Evolutionary conservation across 441 rosid species (phyloP), one percentile per base, ranked within the genome.

Genomic region (Metrosideros polymorpha): DNA sequence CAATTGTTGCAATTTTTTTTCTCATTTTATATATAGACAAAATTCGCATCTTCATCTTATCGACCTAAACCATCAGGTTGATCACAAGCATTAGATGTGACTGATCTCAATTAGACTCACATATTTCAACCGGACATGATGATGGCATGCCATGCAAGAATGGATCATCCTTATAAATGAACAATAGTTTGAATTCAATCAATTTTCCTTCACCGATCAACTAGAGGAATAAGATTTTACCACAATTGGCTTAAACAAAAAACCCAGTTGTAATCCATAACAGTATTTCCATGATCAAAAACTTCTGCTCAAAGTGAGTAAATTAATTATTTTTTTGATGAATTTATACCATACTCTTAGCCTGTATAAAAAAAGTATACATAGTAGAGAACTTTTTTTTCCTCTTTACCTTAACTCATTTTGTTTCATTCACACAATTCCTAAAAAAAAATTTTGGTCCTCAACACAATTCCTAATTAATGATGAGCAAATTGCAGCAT

Each of bases 401-500:
- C 12, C 7, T 6, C n/a, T 66, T 35, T 9, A 35, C n/a, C 15
- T 22, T 35, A 35, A 35, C 79, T 71, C 79, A 22, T 71, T 22
- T 71, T 71, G 47, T 35, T 71, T 71, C n/a, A 19, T 19, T 42
- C n/a, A 52, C 24, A 52, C 54, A 52, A 15, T 18, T 18, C 54
- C n/a, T n/a, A n/a, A n/a, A n/a, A n/a, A n/a, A n/a, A n/a, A n/a
- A n/a, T n/a, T n/a, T n/a, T n/a, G n/a, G n/a, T n/a, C n/a, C n/a
- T n/a, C n/a, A n/a, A 4, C 10, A 14, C 39, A 29, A 32, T 29
- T 59, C 71, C 39, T 30, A 61, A 61, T 61, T 47, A 32, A 18
- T 49, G 43, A 30, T 47, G n/a, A 30, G 9, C 12, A 84, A 22
- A 15, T 56, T 84, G 24, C 89, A 92, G 95, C 86, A 93, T 84